Conservation (phyloP, 129 eudicot species). For the Flaveria ramosissima region DNA sequence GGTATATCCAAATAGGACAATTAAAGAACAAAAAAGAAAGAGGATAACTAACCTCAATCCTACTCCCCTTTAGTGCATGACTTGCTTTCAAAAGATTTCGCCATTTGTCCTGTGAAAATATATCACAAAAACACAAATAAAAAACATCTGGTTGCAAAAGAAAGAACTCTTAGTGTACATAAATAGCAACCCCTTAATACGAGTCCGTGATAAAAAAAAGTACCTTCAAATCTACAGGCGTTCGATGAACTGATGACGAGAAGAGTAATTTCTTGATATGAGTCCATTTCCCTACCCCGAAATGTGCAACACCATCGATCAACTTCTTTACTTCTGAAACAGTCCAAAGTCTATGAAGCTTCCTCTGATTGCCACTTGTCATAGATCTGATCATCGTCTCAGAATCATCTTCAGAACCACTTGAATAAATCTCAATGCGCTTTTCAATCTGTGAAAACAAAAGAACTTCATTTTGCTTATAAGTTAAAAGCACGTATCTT, state of each 20-base stretch:
- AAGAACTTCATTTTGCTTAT: not conserved
- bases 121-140: constrained; percentile 24
- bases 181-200: not conserved
- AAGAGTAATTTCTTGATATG: constrained; percentile 67
- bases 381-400: constrained; percentile 29
- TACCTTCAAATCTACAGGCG: constrained; percentile 93
- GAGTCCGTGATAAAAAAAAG: not conserved
- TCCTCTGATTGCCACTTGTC: constrained; percentile 49
- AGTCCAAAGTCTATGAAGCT: constrained; percentile 72
- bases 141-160: not conserved
- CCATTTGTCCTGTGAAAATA: constrained; percentile 84
- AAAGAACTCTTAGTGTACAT: not conserved
- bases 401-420: constrained; percentile 43
- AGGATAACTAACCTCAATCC: constrained; percentile 45
- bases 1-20: not conserved
- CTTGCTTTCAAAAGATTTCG: constrained; percentile 90
- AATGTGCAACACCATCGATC: constrained; percentile 81
- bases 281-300: constrained; percentile 91
- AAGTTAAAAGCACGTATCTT: not conserved
- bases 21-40: no score
- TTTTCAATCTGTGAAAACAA: constrained; percentile 25
- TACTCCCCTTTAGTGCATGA: constrained; percentile 47
- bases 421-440: constrained; percentile 23
- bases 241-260: constrained; percentile 74
- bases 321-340: constrained; percentile 70